Base-by-base conservation (phyloP, 179 eudicot species). In the Sideroxylon spinosum region DNA sequence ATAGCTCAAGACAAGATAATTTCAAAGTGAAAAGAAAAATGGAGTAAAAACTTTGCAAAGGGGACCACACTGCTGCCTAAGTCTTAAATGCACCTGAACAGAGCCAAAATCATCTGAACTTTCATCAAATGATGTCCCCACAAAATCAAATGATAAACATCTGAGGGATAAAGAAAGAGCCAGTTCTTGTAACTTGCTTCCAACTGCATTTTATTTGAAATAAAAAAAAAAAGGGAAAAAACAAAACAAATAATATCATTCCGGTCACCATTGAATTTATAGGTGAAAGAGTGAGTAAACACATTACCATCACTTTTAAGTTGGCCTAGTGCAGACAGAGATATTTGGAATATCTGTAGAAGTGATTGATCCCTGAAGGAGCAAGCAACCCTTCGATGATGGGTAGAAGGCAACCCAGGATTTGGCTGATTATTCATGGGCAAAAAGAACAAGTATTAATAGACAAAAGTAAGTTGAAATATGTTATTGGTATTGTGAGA, bases 351-450 rank as follows among this genome's bases (percentile, higher is more conserved):
- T 63, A 90, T 85, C 84, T 91, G 96, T 80, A 90, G 88, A 78
- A 94, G 82, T 9, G 92, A 93, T 79, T 88, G 94, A 83, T 94
- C 98, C 87, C 95, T 88, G 62, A 94, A 94, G 71, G 90, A 76
- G 77, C 91, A 86, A n/a, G 94, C 94, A 67, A 85, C 91, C 82
- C 93, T 89, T 23, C 98, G 93, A 83, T 94, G 96, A 84, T 85
- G 90, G 77, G 97, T 88, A 46, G 97, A 86, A 73, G 98, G 89
- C 83, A 91, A 83, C 25, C 94, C 96, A 44, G 96, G 89, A 89
- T 88, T 93, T 74, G 93, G 88, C 97, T 94, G 92, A 12, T 68
- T 82, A 62, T 76, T 71, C 75, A 82, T 46, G 48, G 74, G 48
- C 28, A 46, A 8, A 74, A 74, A 20, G 6, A 20, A 74, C n/a